Evolutionary conservation across 2,329 filamentous ascomycete species (phyloP), one percentile per base, ranked within the genome.

Genomic region (Aspergillus phoenicis): DNA sequence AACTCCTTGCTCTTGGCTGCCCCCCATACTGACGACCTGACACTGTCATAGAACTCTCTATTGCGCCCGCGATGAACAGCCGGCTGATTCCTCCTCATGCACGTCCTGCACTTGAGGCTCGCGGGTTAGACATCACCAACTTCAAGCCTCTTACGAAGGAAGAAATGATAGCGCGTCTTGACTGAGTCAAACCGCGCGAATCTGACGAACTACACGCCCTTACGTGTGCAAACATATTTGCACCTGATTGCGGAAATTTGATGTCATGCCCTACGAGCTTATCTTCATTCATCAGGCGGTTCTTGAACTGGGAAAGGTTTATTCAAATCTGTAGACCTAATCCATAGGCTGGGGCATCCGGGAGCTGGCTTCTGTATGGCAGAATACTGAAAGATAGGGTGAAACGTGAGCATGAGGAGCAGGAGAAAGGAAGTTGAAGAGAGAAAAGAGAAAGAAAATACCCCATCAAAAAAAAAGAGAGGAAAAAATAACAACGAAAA

Each of bases 131-230:
- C 77, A 92, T 97, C 73, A 92, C 97, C 79, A 93, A 93, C 78
- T 91, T 99, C 79, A 92, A 88, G 70, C 94, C 94, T 49, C 84
- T 99, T 82, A 83, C 90, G 73, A 96, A 93, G 83, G 90, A 95
- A 73, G 92, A 97, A 78, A 98, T 99, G 95, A 91, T 97, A 82
- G 95, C 95, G 62, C 92, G 93, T 79, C 84, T 99, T 79, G 95
- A 99, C 81, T 99, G 90, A 93, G 79, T 75, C 71, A 72, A 71
- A 63, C 60, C 51, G 64, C 63, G 64, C 63, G 63, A 67, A 68
- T 68, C 62, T 74, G 66, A 76, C 68, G 74, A 78, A 71, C 66
- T 71, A 70, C 64, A 77, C 67, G 70, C 73, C 66, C 75, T 73
- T 74, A 69, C 65, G 68, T 68, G 72, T 74, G 71, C 72, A 73